Base-by-base conservation (phyloP, 768 basidiomycete genomes). In the Suillus ampliporus region DNA sequence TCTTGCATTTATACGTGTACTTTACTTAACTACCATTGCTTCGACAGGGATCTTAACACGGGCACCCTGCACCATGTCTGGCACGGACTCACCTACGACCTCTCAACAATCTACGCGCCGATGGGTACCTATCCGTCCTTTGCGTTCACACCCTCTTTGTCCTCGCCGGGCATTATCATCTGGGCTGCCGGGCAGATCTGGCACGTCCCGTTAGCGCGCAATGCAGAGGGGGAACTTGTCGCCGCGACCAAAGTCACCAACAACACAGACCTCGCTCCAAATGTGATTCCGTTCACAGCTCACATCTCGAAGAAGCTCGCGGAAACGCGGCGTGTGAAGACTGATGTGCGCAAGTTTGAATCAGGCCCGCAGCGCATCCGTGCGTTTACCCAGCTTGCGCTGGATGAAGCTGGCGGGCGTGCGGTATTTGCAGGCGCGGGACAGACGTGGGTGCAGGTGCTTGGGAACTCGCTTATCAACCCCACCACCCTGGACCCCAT, bases 41-140 rank as follows among this genome's bases (percentile, higher is more conserved):
- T 58, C 61, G 31, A 46, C 61, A 91, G 90, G 70, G 90, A 91
- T 68, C 76, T 92, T 23, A 70, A 78, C 43, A 88, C 88, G 1
- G 90, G 90, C 17, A 88, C 87, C 3, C 76, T 89, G 44, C 84
- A 83, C 66, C 74, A 91, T 68, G 72, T 86, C 19, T 91, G 88
- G 87, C 75, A 90, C 60, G 90, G 89, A 0, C 78, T 92, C 37
- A 87, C 82, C 2, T 90, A 89, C 67, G 90, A 92, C 69, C 78
- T 87, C n/a, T 79, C 79, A 23, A 71, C 72, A 11, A 79, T 90
- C 57, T 90, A 86, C 10, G 88, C 89, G 17, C 90, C 90, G 0
- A 91, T 91, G 89, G 89, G 89, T 13, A 92, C 90, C 46, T 92
- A 92, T 66, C 90, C 90, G 0, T 87, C 89, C 1, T 92, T 89